Conservation (phyloP, 352 stramenopile genomes). For the Globisporangium megalacanthum region DNA sequence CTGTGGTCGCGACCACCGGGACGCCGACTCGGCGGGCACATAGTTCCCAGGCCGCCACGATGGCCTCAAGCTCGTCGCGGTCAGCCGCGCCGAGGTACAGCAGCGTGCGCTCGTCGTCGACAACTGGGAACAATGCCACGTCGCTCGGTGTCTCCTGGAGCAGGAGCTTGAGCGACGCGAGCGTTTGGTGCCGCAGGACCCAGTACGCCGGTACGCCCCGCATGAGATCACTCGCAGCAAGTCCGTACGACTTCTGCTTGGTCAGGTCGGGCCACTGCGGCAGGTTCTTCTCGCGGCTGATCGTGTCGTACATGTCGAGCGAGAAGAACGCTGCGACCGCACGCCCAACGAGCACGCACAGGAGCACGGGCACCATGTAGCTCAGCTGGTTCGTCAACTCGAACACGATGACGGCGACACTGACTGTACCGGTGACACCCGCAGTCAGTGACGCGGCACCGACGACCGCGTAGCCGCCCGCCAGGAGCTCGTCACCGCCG, state of each 20-base stretch:
- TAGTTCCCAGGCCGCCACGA: conserved; percentile 54
- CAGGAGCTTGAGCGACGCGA: conserved; percentile 40
- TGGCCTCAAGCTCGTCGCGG: conserved; percentile 54
- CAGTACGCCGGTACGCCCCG: conserved; percentile 35
- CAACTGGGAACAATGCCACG: conserved; percentile 53
- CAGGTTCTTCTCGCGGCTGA: conserved; percentile 72
- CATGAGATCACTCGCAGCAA: conserved; percentile 73
- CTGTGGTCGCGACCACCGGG: conserved; percentile 12
- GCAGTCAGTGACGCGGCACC: conserved; percentile 80
- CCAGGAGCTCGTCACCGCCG: conserved; percentile 30
- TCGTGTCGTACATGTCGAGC: conserved; percentile 83
- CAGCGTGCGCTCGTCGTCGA: conserved; percentile 56
- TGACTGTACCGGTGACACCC: conserved; percentile 70
- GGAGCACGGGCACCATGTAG: conserved; percentile 85
- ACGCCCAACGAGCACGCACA: conserved; percentile 71
- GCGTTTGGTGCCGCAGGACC: conserved; percentile 44
- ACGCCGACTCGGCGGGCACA: conserved; percentile 5
- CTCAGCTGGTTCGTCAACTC: conserved; percentile 88
- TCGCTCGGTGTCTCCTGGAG: conserved; percentile 31
- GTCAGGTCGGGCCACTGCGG: conserved; percentile 77
- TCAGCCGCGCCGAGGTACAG: conserved; percentile 59
- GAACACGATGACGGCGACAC: conserved; percentile 80
- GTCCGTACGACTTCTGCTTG: conserved; percentile 69
- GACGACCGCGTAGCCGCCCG: conserved; percentile 75
- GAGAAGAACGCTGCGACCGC: conserved; percentile 64